Conservation (phyloP, 2,329 filamentous ascomycete genomes). For the Cladosporium sp. region DNA sequence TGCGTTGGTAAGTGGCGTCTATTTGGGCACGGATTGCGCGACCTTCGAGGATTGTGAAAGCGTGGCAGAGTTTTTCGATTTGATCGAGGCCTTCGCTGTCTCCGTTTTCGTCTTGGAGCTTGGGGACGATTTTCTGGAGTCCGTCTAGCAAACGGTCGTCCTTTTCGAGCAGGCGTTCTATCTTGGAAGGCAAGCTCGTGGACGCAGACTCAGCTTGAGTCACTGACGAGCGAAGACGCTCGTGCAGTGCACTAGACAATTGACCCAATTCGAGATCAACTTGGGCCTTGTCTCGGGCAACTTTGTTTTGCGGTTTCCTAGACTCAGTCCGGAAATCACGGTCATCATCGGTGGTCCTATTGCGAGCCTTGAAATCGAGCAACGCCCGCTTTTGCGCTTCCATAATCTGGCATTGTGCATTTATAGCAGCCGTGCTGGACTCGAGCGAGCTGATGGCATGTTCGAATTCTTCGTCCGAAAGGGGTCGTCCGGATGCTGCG, state of each 20-base stretch:
- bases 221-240: constrained; percentile 38
- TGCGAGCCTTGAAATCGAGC: constrained; percentile 48
- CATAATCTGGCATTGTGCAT: constrained; percentile 59
- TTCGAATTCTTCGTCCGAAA: constrained; percentile 58
- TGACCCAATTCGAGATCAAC: constrained; percentile 37
- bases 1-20: constrained; percentile 48
- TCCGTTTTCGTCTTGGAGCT: constrained; percentile 52
- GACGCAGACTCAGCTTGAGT: constrained; percentile 48
- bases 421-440: constrained; percentile 60
- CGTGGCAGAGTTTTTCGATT: constrained; percentile 52
- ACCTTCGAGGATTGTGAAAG: constrained; percentile 37
- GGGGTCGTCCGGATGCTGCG: constrained; percentile 34
- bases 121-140: constrained; percentile 62
- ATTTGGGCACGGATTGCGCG: constrained; percentile 41
- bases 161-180: constrained; percentile 44
- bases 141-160: constrained; percentile 64
- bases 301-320: constrained; percentile 18
- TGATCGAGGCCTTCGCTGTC: constrained; percentile 46
- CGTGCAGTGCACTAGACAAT: constrained; percentile 24
- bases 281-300: constrained; percentile 38
- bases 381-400: constrained; percentile 60
- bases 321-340: constrained; percentile 7
- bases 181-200: constrained; percentile 45
- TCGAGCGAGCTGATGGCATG: constrained; percentile 61
- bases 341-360: constrained; percentile 5